Evolutionary conservation across 2,329 filamentous ascomycete species (phyloP).

Genomic region (Fulvia fulva): DNA sequence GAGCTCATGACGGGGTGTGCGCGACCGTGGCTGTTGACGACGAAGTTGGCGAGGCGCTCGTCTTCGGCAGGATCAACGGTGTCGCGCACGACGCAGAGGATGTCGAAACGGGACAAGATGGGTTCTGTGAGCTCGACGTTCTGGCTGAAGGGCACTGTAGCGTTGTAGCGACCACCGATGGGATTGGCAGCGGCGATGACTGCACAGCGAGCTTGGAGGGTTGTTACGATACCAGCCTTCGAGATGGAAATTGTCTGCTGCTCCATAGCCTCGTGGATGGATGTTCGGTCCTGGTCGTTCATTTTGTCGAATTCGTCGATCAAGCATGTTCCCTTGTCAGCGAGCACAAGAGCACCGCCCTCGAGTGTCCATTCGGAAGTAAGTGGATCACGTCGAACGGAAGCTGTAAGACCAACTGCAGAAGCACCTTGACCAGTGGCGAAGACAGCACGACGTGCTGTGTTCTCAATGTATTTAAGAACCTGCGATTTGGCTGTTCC

Average conservation of each 20-base stretch:
- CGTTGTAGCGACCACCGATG: conserved; percentile 93
- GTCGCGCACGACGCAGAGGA: conserved; percentile 91
- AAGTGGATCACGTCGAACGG: conserved; percentile 88
- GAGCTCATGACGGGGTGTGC: conserved; percentile 64
- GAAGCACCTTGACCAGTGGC: conserved; percentile 96
- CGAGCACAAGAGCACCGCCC: conserved; percentile 89
- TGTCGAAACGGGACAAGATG: conserved; percentile 96
- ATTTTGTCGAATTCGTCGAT: conserved; percentile 99
- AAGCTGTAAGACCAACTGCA: conserved; percentile 94
- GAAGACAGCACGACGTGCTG: conserved; percentile 92
- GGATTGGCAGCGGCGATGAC: conserved; percentile 97
- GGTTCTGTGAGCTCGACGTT: conserved; percentile 97
- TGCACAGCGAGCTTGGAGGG: conserved; percentile 88
- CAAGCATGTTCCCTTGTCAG: conserved; percentile 88
- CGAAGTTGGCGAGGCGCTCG: conserved; percentile 88
- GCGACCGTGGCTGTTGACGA: conserved; percentile 87
- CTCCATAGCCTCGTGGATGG: conserved; percentile 99
- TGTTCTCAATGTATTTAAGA: conserved; percentile 96
- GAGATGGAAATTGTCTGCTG: conserved; percentile 99
- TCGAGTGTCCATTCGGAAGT: conserved; percentile 98
- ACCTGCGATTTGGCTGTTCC: conserved; percentile 98
- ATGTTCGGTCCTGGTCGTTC: conserved; percentile 97
- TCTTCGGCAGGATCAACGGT: conserved; percentile 90
- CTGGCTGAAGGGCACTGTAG: conserved; percentile 88
- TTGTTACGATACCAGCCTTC: conserved; percentile 97